Evolutionary conservation across 257 asterid genomes (phyloP), one percentile per base, ranked within the genome.

Genomic region (Nicotiana sylvestris): DNA sequence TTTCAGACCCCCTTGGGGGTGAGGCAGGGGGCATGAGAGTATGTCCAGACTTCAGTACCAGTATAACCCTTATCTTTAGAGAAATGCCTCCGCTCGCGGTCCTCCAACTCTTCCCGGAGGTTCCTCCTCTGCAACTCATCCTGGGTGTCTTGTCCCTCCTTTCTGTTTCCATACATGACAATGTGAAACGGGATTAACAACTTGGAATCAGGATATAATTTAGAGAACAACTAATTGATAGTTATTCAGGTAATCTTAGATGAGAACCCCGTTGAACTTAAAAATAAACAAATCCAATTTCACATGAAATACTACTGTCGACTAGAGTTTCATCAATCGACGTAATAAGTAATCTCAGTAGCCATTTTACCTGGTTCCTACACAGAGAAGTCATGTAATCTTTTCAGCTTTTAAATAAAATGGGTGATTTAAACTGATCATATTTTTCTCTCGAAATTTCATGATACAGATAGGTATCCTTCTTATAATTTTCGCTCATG

Each of bases 61-160:
- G 25, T 74, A 74, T 82, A 84, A 62, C 83, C 78, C 91, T 85
- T 82, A 87, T 93, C 97, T 84, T 90, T 94, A 30, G 95, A 90
- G 86, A 90, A 94, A 88, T 93, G 97, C 90, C 93, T 92, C 82
- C 94, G 89, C 88, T 94, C 98, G 30, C 97, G 92, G 6, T 92
- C 97, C 83, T 91, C 98, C 84, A 94, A 86, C 88, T 94, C 98
- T 3, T 92, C 95, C 60, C 97, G 88, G 21, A 94, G 97, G 85
- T 92, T 90, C 86, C 96, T 90, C 89, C 85, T 90, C 81, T 91
- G 92, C 80, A 92, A 58, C 85, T 94, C 98, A 3, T 94, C 98
- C 74, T 91, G 94, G 66, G 98, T 94, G 87, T 94, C 98, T 80
- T 94, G 98, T 74, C 98, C 98, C 29, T 94, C 97, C 88, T 84